Conservation (phyloP, 805 yeast genomes). For the Wickerhamomyces kurtzmanii region DNA sequence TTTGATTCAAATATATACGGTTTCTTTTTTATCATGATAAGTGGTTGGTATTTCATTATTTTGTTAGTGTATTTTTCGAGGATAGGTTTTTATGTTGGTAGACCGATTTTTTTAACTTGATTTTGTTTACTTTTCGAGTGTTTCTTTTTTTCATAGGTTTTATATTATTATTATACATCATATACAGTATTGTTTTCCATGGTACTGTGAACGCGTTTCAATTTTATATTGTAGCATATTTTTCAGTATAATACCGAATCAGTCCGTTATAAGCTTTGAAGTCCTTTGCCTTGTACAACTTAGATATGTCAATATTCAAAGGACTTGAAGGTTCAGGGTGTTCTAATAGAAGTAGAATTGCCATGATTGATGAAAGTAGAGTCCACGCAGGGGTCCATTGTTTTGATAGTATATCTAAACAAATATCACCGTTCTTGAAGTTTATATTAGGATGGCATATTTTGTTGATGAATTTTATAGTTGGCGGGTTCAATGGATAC, state of each 20-base stretch:
- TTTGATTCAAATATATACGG: too few species aligned
- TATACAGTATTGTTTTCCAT: too few species aligned
- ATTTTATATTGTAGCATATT: constrained; percentile 7
- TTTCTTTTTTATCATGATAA: too few species aligned
- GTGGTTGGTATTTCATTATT: too few species aligned
- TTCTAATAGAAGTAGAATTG: constrained; percentile 44
- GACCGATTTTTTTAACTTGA: too few species aligned
- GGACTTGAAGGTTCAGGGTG: constrained; percentile 71
- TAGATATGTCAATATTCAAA: constrained; percentile 60
- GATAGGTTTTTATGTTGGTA: too few species aligned
- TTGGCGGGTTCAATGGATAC: constrained; percentile 57
- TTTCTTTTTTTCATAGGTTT: too few species aligned
- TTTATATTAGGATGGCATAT: constrained; percentile 42
- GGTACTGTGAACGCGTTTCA: too few species aligned
- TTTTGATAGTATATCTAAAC: constrained; percentile 51
- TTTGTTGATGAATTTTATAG: constrained; percentile 29
- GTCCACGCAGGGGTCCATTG: constrained; percentile 77
- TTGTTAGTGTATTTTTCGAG: too few species aligned
- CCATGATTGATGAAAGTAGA: constrained; percentile 41
- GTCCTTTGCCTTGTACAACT: constrained; percentile 41
- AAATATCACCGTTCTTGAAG: constrained; percentile 54
- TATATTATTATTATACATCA: too few species aligned
- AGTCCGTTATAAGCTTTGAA: constrained; percentile 29
- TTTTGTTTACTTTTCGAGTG: too few species aligned
- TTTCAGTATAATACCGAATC: constrained; percentile 27